Evolutionary conservation across 441 rosid genomes (phyloP), one percentile per base, ranked within the genome.

Genomic region (Rhodomyrtus psidioides): DNA sequence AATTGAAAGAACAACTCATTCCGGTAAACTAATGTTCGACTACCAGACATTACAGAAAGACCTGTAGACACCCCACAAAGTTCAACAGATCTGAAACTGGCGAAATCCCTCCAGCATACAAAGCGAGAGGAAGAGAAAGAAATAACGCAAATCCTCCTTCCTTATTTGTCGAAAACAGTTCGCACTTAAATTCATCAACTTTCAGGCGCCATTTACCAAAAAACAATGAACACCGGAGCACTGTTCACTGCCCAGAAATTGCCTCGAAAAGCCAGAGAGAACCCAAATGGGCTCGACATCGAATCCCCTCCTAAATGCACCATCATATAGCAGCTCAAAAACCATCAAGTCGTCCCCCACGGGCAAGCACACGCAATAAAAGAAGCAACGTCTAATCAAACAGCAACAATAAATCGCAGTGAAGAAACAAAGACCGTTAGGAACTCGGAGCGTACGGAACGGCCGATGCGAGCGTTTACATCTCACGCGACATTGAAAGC

Each of bases 381-480:
- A 16, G 4, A 83, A 58, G 53, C 14, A 30, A 56, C 13, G 44
- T 55, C 60, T 10, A 83, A 83, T 53, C 34, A 28, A 55, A n/a
- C 51, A 83, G 46, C 44, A 42, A 9, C 51, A n/a, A 83, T 42
- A 23, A 83, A 34, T 55, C 28, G 4, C 74, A 23, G 53, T 23
- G 30, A 23, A 26, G 27, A 15, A 83, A 3, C 0, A 34, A 54
- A 90, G 90, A 86, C 87, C 85, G 91, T 91, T 84, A 53, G 16
- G 42, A 65, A 76, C 46, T 83, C 59, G 23, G 59, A 85, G 39
- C 74, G 74, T 24, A 79, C 84, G 9, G 30, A 44, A 42, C 58
- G 82, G 84, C 86, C 59, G 8, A 57, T 28, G 59, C 88, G 53
- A 55, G 60, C 88, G 86, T 91, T 88, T 82, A 86, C 82, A 30